Evolutionary conservation across 2,329 filamentous ascomycete species (phyloP), one percentile per base, ranked within the genome.

Genomic region (Talaromyces amestolkiae): DNA sequence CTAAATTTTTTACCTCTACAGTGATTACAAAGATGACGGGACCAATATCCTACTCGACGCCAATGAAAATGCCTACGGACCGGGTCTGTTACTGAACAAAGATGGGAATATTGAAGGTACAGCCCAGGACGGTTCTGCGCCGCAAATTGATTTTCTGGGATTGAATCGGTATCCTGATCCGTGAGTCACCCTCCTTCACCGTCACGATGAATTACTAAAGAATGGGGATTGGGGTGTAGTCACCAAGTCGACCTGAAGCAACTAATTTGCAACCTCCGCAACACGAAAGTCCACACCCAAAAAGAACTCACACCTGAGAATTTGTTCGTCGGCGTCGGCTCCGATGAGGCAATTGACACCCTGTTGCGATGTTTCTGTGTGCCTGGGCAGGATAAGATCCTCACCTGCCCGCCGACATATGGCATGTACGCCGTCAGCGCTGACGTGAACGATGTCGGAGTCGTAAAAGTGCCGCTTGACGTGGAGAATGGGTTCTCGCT

Each of bases 21-120:
- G 92, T 82, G 95, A 99, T 85, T 98, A 99, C 86, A 97, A 99
- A 82, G 94, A 99, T 77, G 91, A 99, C 76, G 95, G 95, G 71
- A 94, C 89, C 66, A 98, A 98, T 75, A 88, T 98, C 73, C 89
- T 99, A 61, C 90, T 99, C 70, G 95, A 99, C 77, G 95, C 95
- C 72, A 99, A 99, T 74, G 95, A 99, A 81, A 99, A 99, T 75
- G 93, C 95, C 66, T 97, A 90, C 73, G 95, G 95, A 0, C 94
- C 95, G 0, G 90, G 91, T 1, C 81, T 97, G 58, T 81, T 84
- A 2, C 71, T 89, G 58, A 78, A 78, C 35, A 72, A 75, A 1
- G 74, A 84, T 47, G 81, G 82, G 11, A 81, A 83, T 59, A 78
- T 85, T 11, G 76, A 82, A 61, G 77, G 82, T n/a, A 45, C 71